Percentiles rank a stretch among this genome's conserved stretches.
These are phyloP conservation scores for Alternaria arbusti DNA, from an alignment of 2,329 filamentous ascomycete species.

Conservation along the genomic window DNA sequence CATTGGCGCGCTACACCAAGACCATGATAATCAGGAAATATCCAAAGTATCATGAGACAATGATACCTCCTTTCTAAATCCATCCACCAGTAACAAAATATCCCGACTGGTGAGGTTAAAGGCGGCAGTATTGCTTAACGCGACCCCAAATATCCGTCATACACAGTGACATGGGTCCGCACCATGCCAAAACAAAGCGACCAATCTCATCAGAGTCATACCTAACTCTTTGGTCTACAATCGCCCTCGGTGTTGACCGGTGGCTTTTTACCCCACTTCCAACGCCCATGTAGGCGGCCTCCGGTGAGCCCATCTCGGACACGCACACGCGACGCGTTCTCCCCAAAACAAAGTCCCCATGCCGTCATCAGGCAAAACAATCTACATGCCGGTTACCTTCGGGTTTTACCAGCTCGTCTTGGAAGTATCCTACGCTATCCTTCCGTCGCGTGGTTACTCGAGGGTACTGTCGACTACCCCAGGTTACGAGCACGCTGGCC, in stretches of 20 bases:
- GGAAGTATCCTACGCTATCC: neutral
- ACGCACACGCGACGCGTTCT: neutral
- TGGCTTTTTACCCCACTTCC: neutral
- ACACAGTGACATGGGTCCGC: neutral
- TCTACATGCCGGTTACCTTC: neutral
- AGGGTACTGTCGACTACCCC: conserved; percentile 1
- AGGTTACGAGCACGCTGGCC: neutral
- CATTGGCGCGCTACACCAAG: neutral
- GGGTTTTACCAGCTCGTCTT: neutral
- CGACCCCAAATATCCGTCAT: neutral
- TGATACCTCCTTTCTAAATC: neutral
- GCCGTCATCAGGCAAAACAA: neutral
- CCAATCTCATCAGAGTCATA: neutral
- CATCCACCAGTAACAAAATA: neutral
- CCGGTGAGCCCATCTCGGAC: neutral
- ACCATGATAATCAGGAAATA: neutral
- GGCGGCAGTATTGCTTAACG: neutral
- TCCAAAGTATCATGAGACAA: neutral
- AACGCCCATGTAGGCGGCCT: neutral
- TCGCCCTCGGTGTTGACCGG: neutral
- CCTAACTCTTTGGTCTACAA: neutral
- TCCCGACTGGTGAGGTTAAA: neutral
- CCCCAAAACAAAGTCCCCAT: neutral
- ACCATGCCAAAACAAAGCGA: neutral
- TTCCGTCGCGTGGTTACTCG: conserved; percentile 2